phyloP scores from a whole-genome alignment of 1,284 basidiomycete species.

The Trametes versicolor region DNA sequence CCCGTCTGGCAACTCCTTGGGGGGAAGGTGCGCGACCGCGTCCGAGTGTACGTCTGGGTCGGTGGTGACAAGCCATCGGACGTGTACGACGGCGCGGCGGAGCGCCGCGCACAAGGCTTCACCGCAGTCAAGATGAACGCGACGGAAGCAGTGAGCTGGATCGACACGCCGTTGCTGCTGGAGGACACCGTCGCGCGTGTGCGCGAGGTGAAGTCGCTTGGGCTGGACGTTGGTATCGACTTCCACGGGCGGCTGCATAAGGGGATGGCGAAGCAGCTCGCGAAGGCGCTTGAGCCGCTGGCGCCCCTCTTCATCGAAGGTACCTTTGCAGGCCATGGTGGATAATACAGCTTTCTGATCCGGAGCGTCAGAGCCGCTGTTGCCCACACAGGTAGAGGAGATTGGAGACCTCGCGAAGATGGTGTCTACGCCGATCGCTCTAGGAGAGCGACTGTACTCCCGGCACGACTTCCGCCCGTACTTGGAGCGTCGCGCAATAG shows the following conservation, averaged over 20 bases:
- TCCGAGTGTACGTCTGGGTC: slow-evolving; percentile 75
- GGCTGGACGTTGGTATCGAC: slow-evolving; percentile 72
- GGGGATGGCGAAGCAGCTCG: slow-evolving; percentile 83
- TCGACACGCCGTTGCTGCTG: slow-evolving; percentile 61
- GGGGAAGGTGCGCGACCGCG: slow-evolving; percentile 70
- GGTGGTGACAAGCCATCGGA: slow-evolving; percentile 78
- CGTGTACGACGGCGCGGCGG: slow-evolving; percentile 67
- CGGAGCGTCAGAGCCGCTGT: slow-evolving; percentile 61
- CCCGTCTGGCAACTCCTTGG: slow-evolving; percentile 81
- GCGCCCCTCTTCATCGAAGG: slow-evolving; percentile 80
- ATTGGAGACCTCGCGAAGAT: slow-evolving; percentile 70
- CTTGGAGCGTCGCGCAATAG: slow-evolving; percentile 72
- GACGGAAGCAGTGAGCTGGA: slow-evolving; percentile 60
- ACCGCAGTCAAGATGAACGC: slow-evolving; percentile 85
- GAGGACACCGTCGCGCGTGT: slow-evolving; percentile 70
- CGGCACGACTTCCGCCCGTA: slow-evolving; percentile 78
- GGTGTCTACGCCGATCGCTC: slow-evolving; percentile 74
- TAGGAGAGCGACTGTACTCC: slow-evolving; percentile 78
- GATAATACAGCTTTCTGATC: background rate
- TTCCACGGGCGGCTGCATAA: slow-evolving; percentile 77
- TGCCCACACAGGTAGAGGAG: slow-evolving; percentile 74
- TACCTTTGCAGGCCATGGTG: slow-evolving; percentile 21
- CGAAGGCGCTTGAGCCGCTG: slow-evolving; percentile 70
- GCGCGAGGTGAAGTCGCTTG: slow-evolving; percentile 68
- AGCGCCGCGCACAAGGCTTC: slow-evolving; percentile 76